These are phyloP conservation scores for Psidium friedrichsthalianum DNA, from an alignment of 345 rosid genomes.

Conservation along the genomic window DNA sequence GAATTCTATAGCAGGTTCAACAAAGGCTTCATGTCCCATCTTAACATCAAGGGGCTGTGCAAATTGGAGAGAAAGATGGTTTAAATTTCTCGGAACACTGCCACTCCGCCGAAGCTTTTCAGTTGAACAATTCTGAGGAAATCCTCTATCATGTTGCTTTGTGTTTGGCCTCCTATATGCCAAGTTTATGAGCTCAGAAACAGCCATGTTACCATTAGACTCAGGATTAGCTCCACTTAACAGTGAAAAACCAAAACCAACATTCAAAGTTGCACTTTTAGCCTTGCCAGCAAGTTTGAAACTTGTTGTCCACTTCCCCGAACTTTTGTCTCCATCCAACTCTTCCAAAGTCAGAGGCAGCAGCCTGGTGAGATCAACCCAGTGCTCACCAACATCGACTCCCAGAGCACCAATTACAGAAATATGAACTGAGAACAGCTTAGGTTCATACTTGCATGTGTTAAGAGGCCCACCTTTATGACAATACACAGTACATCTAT, in stretches of 20 bases:
- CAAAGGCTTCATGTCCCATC: conserved; percentile 22
- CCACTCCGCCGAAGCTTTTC: conserved; percentile 31
- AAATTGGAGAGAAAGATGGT: conserved; percentile 9
- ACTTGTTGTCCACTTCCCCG: conserved; percentile 66
- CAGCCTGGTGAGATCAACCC: conserved; percentile 72
- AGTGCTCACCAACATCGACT: conserved; percentile 46
- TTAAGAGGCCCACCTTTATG: conserved; percentile 43
- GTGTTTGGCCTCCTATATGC: conserved; percentile 6
- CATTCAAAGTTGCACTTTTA: conserved; percentile 51
- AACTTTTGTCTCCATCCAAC: conserved; percentile 41
- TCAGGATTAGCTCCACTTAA: conserved; percentile 12
- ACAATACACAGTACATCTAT: conserved; percentile 46
- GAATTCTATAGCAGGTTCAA: conserved; percentile 40
- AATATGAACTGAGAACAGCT: conserved; percentile 40
- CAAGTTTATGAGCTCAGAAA: conserved; percentile 16
- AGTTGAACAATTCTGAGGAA: conserved; percentile 1
- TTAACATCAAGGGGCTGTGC: conserved; percentile 29
- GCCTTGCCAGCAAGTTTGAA: conserved; percentile 56
- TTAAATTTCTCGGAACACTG: conserved; percentile 36
- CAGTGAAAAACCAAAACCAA: conserved; percentile 56
- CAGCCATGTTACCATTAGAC: conserved; percentile 17
- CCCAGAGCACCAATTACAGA: conserved; percentile 35
- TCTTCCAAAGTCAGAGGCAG: conserved; percentile 67
- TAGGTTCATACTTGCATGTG: conserved; percentile 48
- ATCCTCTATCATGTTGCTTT: conserved; percentile 2